Evolutionary conservation across 805 yeast species (phyloP), one percentile per base, ranked within the genome.

Genomic region (Ogataea neopini): DNA sequence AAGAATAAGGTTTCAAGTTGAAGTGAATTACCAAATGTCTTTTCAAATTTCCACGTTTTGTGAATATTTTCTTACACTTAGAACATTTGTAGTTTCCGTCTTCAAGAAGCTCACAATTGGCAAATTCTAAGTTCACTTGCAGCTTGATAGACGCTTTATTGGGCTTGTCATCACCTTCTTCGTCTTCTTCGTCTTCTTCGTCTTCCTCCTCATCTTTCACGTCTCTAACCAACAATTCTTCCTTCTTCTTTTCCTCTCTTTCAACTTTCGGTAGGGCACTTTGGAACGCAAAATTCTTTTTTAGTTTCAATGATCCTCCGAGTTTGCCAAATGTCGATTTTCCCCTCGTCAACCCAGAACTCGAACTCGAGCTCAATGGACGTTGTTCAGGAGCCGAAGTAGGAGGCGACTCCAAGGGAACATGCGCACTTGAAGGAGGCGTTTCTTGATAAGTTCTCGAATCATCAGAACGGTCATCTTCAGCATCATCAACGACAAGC

Each of bases 1-100:
- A 59, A n/a, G 46, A 39, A 36, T 53, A 59, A 18, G 61, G 57
- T 17, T 53, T 56, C 19, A 58, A 43, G 33, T 59, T 54, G 45
- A 58, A 58, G 38, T 59, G 63, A 15, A 57, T 49, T 6, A 58
- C 54, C 42, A 59, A 43, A 34, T 59, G 63, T 32, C 63, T 43
- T 22, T 57, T 56, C 37, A 59, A 41, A 34, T 59, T 59, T 2
- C 63, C 63, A 29, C 62, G 41, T 34, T 59, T 59, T 10, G 62
- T 57, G 39, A 59, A 59, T 2, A 48, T 39, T 43, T 56, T 57
- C 4, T 43, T 40, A 39, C 63, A 59, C 25, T 49, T 43, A 6
- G 54, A 53, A 42, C 63, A 59, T 18, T 49, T 47, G 40, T 51
- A 59, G 4, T 49, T 43, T 6, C 53, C 60, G 35, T 57, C 53